These are phyloP conservation scores for Dovyalis caffra DNA, from an alignment of 345 rosid species.

Conservation along the genomic window DNA sequence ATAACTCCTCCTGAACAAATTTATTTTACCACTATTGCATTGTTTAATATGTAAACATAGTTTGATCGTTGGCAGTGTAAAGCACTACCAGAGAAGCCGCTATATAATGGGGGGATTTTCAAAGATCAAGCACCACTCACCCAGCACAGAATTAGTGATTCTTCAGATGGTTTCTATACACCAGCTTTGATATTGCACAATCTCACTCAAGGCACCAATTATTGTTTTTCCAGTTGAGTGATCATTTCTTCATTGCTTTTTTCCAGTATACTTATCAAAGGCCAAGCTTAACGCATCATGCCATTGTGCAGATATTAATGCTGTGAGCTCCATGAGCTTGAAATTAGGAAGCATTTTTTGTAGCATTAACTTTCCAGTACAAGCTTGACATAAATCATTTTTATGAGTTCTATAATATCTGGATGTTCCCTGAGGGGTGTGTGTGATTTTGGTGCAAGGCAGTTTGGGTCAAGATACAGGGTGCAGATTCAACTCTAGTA, in stretches of 20 bases:
- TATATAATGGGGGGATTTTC: constrained; percentile 75
- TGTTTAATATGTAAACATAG: too few species aligned
- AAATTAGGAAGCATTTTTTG: neutral
- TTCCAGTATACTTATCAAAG: neutral
- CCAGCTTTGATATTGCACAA: constrained; percentile 56
- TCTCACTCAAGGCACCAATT: constrained; percentile 48
- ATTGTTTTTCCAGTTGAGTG: constrained; percentile 71
- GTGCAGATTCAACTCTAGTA: constrained; percentile 44
- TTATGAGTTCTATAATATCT: neutral
- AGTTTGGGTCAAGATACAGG: constrained; percentile 73
- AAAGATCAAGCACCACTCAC: constrained; percentile 23
- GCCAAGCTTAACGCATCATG: neutral
- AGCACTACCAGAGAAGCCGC: constrained; percentile 54
- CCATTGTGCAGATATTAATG: neutral
- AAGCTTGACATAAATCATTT: neutral
- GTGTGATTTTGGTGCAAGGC: constrained; percentile 6
- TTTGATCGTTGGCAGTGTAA: constrained; percentile 64
- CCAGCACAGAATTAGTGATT: neutral
- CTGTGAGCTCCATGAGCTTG: neutral
- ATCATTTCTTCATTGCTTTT: neutral
- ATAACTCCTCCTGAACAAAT: too few species aligned
- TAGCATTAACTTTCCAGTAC: neutral
- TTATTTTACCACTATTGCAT: too few species aligned
- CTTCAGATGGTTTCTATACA: constrained; percentile 25
- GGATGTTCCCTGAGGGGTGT: neutral